Conservation (phyloP, 208 protist genomes). For the Wallacemonas sp. region DNA sequence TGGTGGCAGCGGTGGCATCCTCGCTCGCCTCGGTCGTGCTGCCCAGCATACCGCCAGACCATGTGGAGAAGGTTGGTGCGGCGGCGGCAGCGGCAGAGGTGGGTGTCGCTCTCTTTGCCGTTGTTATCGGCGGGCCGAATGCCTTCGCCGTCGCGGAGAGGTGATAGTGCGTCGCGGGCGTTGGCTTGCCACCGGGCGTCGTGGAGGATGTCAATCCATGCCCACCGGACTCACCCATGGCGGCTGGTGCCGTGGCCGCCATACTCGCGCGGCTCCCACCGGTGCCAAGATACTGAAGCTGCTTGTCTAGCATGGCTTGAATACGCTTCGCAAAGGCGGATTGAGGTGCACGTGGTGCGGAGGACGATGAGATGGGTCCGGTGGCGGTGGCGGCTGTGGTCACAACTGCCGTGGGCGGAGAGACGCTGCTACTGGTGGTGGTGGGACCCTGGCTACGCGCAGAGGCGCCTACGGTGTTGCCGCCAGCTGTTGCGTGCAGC, state of each 20-base stretch:
- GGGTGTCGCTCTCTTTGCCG: background rate
- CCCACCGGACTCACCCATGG: background rate
- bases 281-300: background rate
- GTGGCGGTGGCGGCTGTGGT: background rate
- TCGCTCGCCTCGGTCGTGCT: background rate
- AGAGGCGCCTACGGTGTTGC: too few species aligned
- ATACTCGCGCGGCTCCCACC: background rate
- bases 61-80: too few species aligned
- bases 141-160: conserved; percentile 2
- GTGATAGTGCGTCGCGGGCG: background rate
- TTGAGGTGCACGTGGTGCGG: background rate
- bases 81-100: too few species aligned
- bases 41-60: background rate
- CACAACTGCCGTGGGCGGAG: background rate
- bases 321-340: conserved; percentile 54
- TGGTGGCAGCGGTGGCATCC: background rate
- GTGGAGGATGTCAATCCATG: background rate
- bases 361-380: background rate
- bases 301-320: conserved; percentile 41
- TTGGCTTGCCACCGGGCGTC: background rate
- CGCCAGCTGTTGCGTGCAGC: background rate
- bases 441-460: background rate
- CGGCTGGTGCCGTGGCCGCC: conserved; percentile 10
- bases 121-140: background rate
- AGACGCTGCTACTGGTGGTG: background rate